Conservation (phyloP, 1,139 yeast species). For the Kodamaea arcana region DNA sequence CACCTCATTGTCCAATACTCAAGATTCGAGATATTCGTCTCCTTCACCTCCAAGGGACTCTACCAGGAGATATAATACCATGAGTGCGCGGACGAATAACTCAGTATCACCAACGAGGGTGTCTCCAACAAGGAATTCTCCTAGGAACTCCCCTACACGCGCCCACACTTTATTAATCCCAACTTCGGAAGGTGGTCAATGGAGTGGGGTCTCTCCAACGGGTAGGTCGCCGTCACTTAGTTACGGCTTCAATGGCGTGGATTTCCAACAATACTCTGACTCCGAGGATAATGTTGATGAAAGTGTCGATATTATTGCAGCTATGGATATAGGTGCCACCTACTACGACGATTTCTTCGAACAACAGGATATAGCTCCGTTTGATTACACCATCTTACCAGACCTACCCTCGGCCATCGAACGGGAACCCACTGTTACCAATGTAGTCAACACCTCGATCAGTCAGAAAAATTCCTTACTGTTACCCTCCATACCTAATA, state of each 20-base stretch:
- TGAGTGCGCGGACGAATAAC: neutral
- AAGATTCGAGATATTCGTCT: neutral
- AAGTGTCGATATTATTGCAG: constrained; percentile 6
- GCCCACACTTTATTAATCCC: constrained; percentile 3
- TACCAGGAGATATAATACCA: neutral
- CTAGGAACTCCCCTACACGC: neutral
- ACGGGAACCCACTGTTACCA: constrained; percentile 7
- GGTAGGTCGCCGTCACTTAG: constrained; percentile 4
- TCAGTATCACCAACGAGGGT: neutral
- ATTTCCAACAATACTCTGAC: constrained; percentile 5
- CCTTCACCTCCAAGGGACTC: neutral
- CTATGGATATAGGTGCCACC: constrained; percentile 3
- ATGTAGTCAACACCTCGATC: constrained; percentile 4
- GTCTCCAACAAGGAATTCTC: neutral
- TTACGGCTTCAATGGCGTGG: constrained; percentile 1
- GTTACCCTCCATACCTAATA: constrained; percentile 9
- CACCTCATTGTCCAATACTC: neutral
- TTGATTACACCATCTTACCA: constrained; percentile 41
- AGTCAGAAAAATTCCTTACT: constrained; percentile 8
- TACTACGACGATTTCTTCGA: constrained; percentile 12
- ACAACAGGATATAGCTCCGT: constrained; percentile 28
- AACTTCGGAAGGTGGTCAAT: neutral
- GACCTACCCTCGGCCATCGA: constrained; percentile 29
- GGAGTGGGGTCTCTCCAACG: neutral
- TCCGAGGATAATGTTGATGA: constrained; percentile 7